These are phyloP conservation scores for Starmerella floricola DNA, from an alignment of 805 yeast genomes.

Conservation along the genomic window DNA sequence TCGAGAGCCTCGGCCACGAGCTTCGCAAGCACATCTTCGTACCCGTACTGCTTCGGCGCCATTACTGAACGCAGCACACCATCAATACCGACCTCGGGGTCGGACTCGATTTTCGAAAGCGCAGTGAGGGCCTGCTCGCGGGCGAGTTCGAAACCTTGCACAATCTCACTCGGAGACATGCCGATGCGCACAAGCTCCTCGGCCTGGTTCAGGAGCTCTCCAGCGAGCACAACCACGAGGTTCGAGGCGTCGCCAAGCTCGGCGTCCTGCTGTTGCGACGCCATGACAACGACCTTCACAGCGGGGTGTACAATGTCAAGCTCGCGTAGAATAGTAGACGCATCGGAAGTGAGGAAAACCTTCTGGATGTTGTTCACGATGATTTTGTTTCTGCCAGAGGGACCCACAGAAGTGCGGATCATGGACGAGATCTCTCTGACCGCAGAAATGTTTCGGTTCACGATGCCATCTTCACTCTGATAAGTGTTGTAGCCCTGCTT, in stretches of 20 bases:
- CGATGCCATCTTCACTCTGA: conserved; percentile 86
- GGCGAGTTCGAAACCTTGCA: conserved; percentile 89
- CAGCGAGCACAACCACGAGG: conserved; percentile 81
- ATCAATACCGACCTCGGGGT: conserved; percentile 34
- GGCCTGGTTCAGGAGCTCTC: conserved; percentile 76
- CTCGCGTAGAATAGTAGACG: conserved; percentile 93
- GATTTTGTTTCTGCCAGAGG: conserved; percentile 93
- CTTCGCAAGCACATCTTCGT: conserved; percentile 62
- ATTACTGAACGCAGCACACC: conserved; percentile 38
- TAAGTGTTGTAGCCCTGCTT: conserved; percentile 89
- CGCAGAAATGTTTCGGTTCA: conserved; percentile 82
- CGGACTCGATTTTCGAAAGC: conserved; percentile 42
- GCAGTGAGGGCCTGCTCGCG: conserved; percentile 56
- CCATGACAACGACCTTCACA: conserved; percentile 89
- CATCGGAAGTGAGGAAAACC: conserved; percentile 85
- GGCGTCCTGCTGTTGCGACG: conserved; percentile 89
- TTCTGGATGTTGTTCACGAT: conserved; percentile 80
- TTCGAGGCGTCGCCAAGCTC: conserved; percentile 97
- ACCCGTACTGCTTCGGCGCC: conserved; percentile 86
- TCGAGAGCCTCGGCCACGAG: conserved; percentile 79
- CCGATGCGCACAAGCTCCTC: conserved; percentile 79
- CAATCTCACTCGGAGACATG: conserved; percentile 79
- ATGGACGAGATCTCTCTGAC: conserved; percentile 84
- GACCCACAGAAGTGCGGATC: conserved; percentile 92
- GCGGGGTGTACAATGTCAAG: conserved; percentile 95